Base-by-base conservation (phyloP, 1,284 basidiomycete species). In the Coniophora puteana region DNA sequence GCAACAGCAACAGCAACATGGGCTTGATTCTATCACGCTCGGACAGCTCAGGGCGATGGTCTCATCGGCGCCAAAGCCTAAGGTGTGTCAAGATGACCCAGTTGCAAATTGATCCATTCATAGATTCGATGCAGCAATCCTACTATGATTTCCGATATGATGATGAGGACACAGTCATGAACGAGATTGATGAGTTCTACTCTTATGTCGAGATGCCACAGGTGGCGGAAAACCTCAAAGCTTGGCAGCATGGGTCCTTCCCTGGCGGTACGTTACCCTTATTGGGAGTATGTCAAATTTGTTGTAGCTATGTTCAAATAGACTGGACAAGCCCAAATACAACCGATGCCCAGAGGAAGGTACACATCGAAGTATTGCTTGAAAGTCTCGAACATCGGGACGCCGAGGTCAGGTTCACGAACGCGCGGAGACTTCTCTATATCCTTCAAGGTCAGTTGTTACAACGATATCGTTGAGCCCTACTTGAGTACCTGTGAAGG, bases 131-230 rank as follows among this genome's bases (percentile, higher is more conserved):
- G 55, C 68, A 90, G 88, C 80, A 89, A 80, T 83, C 79, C 24
- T 80, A 79, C 53, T 94, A 89, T 62, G 90, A 93, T 68, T 94
- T 89, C 64, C 80, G 83, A 46, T 95, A 95, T 60, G 89, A 93
- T 52, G 95, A 99, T 60, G 90, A 95, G 55, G 93, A 98, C 63
- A 90, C 88, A 13, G 81, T 97, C 32, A 85, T 94, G 73, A 89
- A 91, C 54, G 96, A 98, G 64, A 86, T 99, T 34, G 90, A 98
- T 50, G 96, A 99, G 66, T 98, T 99, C 67, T 99, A 96, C 66
- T 93, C 93, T 20, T 99, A 97, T 66, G 85, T 95, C 44, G 95
- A 99, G 68, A 92, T 93, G 72, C 82, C 87, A 1, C 89, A 93
- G 59, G 83, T 94, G 12, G 80, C 82, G 3, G 90, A 94, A 71